Conservation (phyloP, 1,284 basidiomycete genomes). For the Microbotryum scabiosae region DNA sequence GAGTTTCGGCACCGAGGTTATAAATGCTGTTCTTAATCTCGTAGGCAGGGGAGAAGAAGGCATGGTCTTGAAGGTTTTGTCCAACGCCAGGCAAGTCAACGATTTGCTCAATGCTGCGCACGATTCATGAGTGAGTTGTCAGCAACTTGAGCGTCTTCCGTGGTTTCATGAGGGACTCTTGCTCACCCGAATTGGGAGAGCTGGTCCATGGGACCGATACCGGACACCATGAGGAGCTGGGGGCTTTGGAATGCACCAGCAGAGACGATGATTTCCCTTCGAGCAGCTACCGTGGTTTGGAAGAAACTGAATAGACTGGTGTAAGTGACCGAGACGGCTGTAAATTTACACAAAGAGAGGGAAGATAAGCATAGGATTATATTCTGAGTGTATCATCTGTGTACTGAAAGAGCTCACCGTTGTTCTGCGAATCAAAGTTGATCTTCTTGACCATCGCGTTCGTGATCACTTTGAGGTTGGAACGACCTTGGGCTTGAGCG, state of each 20-base stretch:
- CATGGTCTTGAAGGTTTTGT: constrained; percentile 53
- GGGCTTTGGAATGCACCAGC: constrained; percentile 35
- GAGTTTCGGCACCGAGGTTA: background rate
- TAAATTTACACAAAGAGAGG: background rate
- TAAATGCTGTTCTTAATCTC: background rate
- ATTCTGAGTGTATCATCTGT: too few relatives aligned
- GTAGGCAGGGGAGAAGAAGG: constrained; percentile 38
- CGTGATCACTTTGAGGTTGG: too few relatives aligned
- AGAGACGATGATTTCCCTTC: constrained; percentile 13
- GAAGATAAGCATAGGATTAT: too few relatives aligned
- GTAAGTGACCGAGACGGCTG: background rate
- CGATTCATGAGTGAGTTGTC: too few relatives aligned
- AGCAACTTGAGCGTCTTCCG: too few relatives aligned
- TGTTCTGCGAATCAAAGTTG: background rate
- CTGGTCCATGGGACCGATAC: constrained; percentile 53
- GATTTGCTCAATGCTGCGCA: constrained; percentile 48
- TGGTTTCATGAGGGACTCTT: too few relatives aligned
- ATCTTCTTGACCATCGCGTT: too few relatives aligned
- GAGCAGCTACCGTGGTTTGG: background rate
- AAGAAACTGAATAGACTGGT: background rate
- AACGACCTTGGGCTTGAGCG: too few relatives aligned
- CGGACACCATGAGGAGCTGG: constrained; percentile 62
- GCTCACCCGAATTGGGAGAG: constrained; percentile 35
- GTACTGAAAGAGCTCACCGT: background rate
- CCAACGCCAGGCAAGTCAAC: constrained; percentile 55